These are phyloP conservation scores for Aspergillus candidus DNA, from an alignment of 2,329 filamentous ascomycete species.

Conservation along the genomic window DNA sequence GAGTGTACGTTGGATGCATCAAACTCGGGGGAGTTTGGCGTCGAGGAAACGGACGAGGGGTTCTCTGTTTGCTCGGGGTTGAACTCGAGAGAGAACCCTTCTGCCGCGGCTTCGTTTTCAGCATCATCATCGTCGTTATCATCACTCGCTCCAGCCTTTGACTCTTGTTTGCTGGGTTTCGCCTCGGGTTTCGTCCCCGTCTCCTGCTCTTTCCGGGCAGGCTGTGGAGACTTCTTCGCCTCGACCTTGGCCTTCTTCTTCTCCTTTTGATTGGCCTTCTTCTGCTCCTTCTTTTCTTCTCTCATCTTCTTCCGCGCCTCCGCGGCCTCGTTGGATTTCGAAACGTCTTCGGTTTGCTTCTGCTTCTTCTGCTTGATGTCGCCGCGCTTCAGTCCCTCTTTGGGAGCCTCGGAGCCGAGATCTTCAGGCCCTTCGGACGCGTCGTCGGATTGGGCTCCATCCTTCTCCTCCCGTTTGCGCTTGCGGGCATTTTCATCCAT, in stretches of 20 bases:
- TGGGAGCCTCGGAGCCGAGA: constrained; percentile 46
- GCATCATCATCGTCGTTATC: constrained; percentile 22
- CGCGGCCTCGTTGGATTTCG: constrained; percentile 26
- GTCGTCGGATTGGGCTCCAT: constrained; percentile 32
- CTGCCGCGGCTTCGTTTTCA: constrained; percentile 40
- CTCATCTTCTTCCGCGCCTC: constrained; percentile 34
- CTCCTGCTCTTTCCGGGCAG: constrained; percentile 24
- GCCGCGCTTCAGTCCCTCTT: constrained; percentile 55
- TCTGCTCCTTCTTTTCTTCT: constrained; percentile 38
- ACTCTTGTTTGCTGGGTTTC: constrained; percentile 16
- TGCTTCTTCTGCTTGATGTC: constrained; percentile 48
- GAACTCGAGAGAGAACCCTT: constrained; percentile 47
- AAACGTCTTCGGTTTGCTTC: constrained; percentile 40
- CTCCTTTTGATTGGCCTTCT: constrained; percentile 48
- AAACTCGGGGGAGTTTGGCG: constrained; percentile 51
- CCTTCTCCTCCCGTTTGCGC: constrained; percentile 66
- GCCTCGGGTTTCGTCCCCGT: constrained; percentile 16
- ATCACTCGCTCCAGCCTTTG: background rate
- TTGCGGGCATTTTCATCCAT: constrained; percentile 80
- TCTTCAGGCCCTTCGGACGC: constrained; percentile 39
- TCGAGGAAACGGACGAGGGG: constrained; percentile 39
- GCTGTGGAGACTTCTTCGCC: constrained; percentile 31
- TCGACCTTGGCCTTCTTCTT: constrained; percentile 41
- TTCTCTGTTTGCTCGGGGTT: constrained; percentile 31
- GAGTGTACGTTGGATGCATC: constrained; percentile 50